A percentile compares a stretch with the other conserved stretches of the same genome.
Evolutionary conservation across 768 basidiomycete genomes (phyloP).

Genomic region (Psilocybe azurescens): DNA sequence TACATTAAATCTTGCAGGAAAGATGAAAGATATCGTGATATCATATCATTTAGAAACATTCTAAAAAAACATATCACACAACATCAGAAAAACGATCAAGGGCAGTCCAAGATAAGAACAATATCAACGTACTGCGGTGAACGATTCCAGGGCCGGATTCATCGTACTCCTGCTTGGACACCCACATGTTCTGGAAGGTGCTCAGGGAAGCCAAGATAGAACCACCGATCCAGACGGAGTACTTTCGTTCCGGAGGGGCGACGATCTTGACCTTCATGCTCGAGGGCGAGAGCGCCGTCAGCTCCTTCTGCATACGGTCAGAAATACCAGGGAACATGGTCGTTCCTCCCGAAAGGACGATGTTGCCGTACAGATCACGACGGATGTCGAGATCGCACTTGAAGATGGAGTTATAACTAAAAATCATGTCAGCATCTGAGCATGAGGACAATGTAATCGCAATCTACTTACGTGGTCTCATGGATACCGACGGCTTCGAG

Average conservation of each 20-base stretch:
- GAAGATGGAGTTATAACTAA: constrained; percentile 82
- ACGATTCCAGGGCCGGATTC: constrained; percentile 82
- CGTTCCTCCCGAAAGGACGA: constrained; percentile 88
- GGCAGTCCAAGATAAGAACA: not conserved
- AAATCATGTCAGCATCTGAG: not conserved
- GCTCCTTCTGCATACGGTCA: constrained; percentile 95
- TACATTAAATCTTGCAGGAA: not conserved
- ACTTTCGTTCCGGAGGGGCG: constrained; percentile 92
- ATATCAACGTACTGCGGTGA: constrained; percentile 63
- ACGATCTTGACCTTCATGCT: constrained; percentile 97
- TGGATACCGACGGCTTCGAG: constrained; percentile 92
- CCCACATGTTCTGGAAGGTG: constrained; percentile 98
- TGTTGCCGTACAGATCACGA: constrained; percentile 81
- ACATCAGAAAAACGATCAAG: not conserved
- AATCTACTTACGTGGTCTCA: constrained; percentile 71
- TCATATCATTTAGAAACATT: constrained; percentile 1
- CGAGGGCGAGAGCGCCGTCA: constrained; percentile 81
- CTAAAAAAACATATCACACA: not conserved
- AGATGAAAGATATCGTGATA: too few species aligned
- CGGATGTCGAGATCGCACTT: constrained; percentile 89
- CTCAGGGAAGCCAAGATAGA: constrained; percentile 87
- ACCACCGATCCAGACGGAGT: constrained; percentile 95
- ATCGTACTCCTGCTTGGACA: constrained; percentile 92
- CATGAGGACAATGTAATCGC: constrained; percentile 7
- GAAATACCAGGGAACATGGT: constrained; percentile 98